Base-by-base conservation (phyloP, 2,329 filamentous ascomycete species). In the Septoria petroselini region DNA sequence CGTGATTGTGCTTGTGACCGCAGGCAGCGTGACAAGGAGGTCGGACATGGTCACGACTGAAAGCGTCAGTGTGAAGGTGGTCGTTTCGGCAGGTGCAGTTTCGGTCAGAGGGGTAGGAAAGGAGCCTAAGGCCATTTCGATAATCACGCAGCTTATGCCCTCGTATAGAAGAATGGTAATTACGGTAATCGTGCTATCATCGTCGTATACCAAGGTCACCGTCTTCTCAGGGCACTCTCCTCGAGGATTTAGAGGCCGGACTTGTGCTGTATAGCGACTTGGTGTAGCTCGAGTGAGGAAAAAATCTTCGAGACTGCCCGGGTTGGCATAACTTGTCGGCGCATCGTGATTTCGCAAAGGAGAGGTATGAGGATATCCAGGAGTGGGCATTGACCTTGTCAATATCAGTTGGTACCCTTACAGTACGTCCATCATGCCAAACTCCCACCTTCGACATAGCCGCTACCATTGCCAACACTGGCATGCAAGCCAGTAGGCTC, bases 371-470 rank as follows among this genome's bases (percentile, higher is more conserved):
- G n/a, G n/a, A n/a, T n/a, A n/a, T n/a, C n/a, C n/a, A n/a, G n/a
- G n/a, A 9, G 9, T 27, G 23, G 5, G 5, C 5, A 9, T 27
- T 27, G 23, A 27, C n/a, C n/a, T 27, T 27, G 9, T 27, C 23
- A 27, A 9, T 27, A 27, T 27, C 5, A 42, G 25, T 14, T 15
- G 2, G 9, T 30, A 12, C 11, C 31, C 5, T 6, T 6, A 3
- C 14, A 31, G 23, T 27, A 27, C 9, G 23, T 27, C 23, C 9
- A 5, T 27, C 23, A 9, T 9, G 23, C 5, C 18, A 12, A 14
- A 11, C 40, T 42, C 27, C n/a, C n/a, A 42, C 40, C 27, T 31
- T 42, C 15, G 40, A 25, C 14, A 42, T 12, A 9, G 40, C 40
- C 17, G 40, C 27, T 33, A 12, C 40, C 14, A 17, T 18, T 18